Evolutionary conservation across 192 early-diverging fungal genomes (phyloP), one percentile per base, ranked within the genome.

Genomic region (Coemansia sp.): DNA sequence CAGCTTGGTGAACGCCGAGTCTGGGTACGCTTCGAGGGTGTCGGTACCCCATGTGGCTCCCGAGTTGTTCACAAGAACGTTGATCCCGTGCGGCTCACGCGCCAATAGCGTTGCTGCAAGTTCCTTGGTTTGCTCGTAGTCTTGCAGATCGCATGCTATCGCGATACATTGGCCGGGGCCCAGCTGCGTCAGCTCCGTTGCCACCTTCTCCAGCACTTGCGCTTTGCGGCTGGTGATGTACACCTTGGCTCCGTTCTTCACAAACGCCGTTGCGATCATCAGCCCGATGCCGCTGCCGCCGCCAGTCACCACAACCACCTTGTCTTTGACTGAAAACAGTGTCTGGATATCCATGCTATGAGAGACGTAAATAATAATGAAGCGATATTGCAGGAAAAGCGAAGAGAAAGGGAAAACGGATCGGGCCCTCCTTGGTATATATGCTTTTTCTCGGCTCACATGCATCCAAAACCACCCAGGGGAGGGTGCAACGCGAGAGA

Each of bases 51-150:
- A 71, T 77, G 67, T 77, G 23, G 88, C 90, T 7, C 91, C 91
- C 4, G 89, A 85, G 75, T 98, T 98, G 84, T 98, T 98, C 52
- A 98, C 79, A 33, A 98, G 84, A 5, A 97, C 82, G 76, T 96
- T 82, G 61, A 95, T 81, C 20, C 84, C 80, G 20, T 36, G 73
- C 0, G 84, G 72, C 67, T 96, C 93, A 12, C 62, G 69, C 63
- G 87, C 78, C 3, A 66, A 56, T 23, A 95, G 68, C 75, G 87
- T 76, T 4, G 60, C 73, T 0, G 86, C 85, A 18, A 95, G 76
- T 15, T 75, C 67, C 49, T 89, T 61, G 41, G 86, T 78, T 51
- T 93, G 84, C 0, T 78, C 78, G 18, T 84, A 63, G 33, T 81
- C 78, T 55, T 89, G 87, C 39, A 96, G 81, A 63, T 95, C 90